Conservation (phyloP, 257 asterid species). For the Asclepias syriaca region DNA sequence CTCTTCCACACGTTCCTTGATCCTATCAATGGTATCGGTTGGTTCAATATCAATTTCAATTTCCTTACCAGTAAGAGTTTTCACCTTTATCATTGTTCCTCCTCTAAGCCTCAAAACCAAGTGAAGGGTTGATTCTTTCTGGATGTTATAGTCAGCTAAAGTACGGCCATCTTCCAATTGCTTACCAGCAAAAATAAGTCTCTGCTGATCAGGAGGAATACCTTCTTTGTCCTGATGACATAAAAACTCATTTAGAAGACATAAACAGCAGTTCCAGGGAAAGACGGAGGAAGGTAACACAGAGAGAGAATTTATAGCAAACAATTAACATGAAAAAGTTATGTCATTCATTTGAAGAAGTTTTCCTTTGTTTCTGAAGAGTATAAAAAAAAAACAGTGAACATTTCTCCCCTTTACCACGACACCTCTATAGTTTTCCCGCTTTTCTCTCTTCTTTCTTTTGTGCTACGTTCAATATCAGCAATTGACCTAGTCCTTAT, state of each 20-base stretch:
- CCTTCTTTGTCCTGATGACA: conserved; percentile 76
- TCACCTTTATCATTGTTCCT: conserved; percentile 75
- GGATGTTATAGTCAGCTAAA: conserved; percentile 62
- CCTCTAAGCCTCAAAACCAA: conserved; percentile 65
- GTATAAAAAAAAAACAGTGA: neutral
- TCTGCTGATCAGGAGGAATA: conserved; percentile 71
- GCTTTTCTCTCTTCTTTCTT: neutral
- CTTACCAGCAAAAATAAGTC: conserved; percentile 67
- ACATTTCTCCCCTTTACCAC: neutral
- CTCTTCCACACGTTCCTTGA: conserved; percentile 75
- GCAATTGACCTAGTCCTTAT: neutral
- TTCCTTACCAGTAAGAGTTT: conserved; percentile 67
- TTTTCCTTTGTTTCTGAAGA: neutral
- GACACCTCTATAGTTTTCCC: neutral
- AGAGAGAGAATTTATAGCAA: neutral
- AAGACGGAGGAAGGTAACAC: neutral
- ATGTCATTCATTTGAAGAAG: neutral
- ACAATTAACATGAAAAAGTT: neutral
- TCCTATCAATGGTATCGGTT: conserved; percentile 61
- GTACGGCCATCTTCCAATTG: conserved; percentile 75
- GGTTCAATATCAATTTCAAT: conserved; percentile 68
- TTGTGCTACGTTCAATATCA: neutral
- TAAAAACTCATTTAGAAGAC: neutral
- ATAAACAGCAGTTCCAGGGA: neutral
- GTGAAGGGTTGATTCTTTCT: conserved; percentile 62